Percentiles rank a stretch among this genome's conserved stretches.
These are phyloP conservation scores for Flaveria sonorensis DNA, from an alignment of 129 eudicot species.

Conservation along the genomic window DNA sequence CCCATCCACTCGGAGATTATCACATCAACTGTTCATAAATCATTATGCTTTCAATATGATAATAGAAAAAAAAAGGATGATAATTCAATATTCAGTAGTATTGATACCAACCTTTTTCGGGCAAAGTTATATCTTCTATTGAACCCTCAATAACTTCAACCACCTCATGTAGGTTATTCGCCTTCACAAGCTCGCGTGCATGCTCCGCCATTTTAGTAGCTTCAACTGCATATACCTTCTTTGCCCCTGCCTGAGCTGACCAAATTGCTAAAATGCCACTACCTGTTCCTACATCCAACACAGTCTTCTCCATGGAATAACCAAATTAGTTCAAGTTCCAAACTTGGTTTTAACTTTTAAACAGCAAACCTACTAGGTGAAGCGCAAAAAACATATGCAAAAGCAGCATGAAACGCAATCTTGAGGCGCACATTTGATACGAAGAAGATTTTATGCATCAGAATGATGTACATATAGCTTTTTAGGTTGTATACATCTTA, in stretches of 20 bases:
- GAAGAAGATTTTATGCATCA: no score
- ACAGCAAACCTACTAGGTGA: no score
- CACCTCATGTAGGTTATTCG: conserved; percentile 60
- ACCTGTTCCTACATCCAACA: conserved; percentile 97
- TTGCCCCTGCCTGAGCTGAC: conserved; percentile 98
- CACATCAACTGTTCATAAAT: conserved; percentile 70
- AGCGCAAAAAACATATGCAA: no score
- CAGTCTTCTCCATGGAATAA: conserved; percentile 59
- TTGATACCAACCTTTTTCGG: conserved; percentile 68
- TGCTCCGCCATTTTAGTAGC: conserved; percentile 96
- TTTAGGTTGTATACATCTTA: no score
- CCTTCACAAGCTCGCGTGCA: conserved; percentile 78
- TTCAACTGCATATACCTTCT: conserved; percentile 94
- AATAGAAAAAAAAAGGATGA: background rate
- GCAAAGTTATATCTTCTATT: conserved; percentile 77
- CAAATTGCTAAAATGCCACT: conserved; percentile 96
- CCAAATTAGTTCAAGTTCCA: conserved; percentile 43
- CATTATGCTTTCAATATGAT: background rate
- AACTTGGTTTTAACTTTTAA: background rate
- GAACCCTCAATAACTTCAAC: conserved; percentile 97
- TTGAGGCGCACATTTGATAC: no score
- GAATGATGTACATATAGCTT: no score
- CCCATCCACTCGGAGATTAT: conserved; percentile 99
- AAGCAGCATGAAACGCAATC: no score
- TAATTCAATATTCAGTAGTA: background rate